These are phyloP conservation scores for Fusarium sp. DNA, from an alignment of 2,329 filamentous ascomycete species.

Conservation along the genomic window DNA sequence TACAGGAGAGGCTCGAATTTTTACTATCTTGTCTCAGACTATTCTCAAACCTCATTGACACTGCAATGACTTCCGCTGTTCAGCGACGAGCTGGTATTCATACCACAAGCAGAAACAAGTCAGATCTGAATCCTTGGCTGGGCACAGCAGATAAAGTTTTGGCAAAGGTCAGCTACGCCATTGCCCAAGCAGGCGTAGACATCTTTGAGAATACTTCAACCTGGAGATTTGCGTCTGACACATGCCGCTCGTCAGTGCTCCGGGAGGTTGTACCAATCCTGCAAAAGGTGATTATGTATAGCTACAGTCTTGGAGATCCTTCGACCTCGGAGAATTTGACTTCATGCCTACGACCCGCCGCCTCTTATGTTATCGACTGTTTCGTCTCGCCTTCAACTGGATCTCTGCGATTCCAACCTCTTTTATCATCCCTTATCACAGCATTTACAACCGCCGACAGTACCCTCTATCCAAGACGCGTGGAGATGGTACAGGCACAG, in stretches of 20 bases:
- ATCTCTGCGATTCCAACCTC: constrained; percentile 78
- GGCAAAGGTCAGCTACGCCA: constrained; percentile 74
- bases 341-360: constrained; percentile 74
- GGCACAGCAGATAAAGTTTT: constrained; percentile 83
- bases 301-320: constrained; percentile 77
- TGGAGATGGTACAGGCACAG: constrained; percentile 67
- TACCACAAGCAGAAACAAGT: constrained; percentile 55
- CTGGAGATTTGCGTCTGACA: constrained; percentile 80
- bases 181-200: constrained; percentile 80
- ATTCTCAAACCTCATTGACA: constrained; percentile 79
- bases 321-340: constrained; percentile 58
- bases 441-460: constrained; percentile 60
- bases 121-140: constrained; percentile 66
- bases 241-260: constrained; percentile 75
- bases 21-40: constrained; percentile 77
- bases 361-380: constrained; percentile 78
- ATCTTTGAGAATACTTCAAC: constrained; percentile 85
- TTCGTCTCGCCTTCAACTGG: constrained; percentile 77
- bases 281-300: constrained; percentile 74
- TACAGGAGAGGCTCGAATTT: constrained; percentile 79
- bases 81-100: constrained; percentile 69
- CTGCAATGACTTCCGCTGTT: constrained; percentile 75
- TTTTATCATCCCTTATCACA: constrained; percentile 73
- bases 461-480: constrained; percentile 68
- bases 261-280: constrained; percentile 74